Conservation (phyloP, 179 eudicot genomes). For the Spergularia azorica region DNA sequence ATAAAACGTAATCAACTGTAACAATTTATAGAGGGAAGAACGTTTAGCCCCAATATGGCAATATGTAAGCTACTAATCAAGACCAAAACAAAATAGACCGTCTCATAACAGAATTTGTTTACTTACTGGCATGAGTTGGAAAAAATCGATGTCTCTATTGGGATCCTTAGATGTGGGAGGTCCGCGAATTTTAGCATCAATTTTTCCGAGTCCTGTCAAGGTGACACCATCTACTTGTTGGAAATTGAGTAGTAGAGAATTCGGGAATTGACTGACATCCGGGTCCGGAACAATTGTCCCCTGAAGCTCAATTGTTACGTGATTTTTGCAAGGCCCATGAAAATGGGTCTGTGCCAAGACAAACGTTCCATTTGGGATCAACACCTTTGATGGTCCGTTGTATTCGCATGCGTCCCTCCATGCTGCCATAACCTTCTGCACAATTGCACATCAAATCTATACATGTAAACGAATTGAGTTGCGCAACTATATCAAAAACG, state of each 20-base stretch:
- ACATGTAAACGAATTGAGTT: not conserved
- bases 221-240: constrained; percentile 18
- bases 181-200: constrained; percentile 17
- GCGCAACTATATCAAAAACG: too few species aligned
- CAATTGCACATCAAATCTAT: not conserved
- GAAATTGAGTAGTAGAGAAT: not conserved
- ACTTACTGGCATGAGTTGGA: constrained; percentile 21
- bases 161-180: not conserved
- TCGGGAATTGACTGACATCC: constrained; percentile 12
- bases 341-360: constrained; percentile 13
- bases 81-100: too few species aligned
- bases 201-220: constrained; percentile 11
- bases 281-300: constrained; percentile 19
- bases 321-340: constrained; percentile 5
- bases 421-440: constrained; percentile 2
- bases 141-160: not conserved
- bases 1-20: constrained; percentile 10
- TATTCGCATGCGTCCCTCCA: constrained; percentile 17
- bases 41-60: not conserved
- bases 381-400: constrained; percentile 17
- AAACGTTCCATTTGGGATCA: constrained; percentile 21
- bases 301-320: constrained; percentile 14
- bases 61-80: too few species aligned
- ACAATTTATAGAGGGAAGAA: not conserved
- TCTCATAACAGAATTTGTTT: too few species aligned